Evolutionary conservation across 768 basidiomycete genomes (phyloP), one percentile per base, ranked within the genome.

Genomic region (Amanita rubescens): DNA sequence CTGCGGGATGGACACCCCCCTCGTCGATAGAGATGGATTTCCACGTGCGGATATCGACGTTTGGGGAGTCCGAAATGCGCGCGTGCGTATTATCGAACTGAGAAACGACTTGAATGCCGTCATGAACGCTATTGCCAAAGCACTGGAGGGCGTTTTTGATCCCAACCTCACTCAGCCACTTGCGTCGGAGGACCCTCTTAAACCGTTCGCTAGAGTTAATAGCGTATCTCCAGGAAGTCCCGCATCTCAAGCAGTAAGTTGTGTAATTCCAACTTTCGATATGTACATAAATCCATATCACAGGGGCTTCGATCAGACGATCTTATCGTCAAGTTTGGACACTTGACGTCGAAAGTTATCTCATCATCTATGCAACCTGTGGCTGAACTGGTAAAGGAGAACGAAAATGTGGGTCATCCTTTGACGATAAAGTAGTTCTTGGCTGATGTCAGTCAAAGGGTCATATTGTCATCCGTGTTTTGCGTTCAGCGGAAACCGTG

Each of bases 1-100:
- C 38, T 77, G 77, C 30, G 82, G 78, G 2, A 79, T 92, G 73
- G 69, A 79, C 22, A 80, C 87, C 0, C 82, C 90, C 0, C 79
- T 97, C 32, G 79, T 96, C 44, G 93, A 96, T 63, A 57, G 72
- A 0, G 89, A 96, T 49, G 95, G 95, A 6, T 97, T 91, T 67
- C 94, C 94, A 1, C 78, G 92, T 12, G 82, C 81, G 12, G 87
- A 95, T 68, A 78, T 97, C 57, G 90, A 94, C 59, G 75, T 95
- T 15, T 90, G 81, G 63, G 83, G 85, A 10, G 84, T 94, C 17
- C 76, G 90, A 20, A 71, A 72, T 45, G 89, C 91, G 11, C 78
- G 92, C 49, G 77, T 84, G 27, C 75, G 87, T 47, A 80, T 94
- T n/a, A 83, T 88, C 49, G 80, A 89, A 64, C 71, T 94, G 46